Evolutionary conservation across 164 flowering plant genomes (phyloP).

Genomic region (Chloranthus sessilifolius): DNA sequence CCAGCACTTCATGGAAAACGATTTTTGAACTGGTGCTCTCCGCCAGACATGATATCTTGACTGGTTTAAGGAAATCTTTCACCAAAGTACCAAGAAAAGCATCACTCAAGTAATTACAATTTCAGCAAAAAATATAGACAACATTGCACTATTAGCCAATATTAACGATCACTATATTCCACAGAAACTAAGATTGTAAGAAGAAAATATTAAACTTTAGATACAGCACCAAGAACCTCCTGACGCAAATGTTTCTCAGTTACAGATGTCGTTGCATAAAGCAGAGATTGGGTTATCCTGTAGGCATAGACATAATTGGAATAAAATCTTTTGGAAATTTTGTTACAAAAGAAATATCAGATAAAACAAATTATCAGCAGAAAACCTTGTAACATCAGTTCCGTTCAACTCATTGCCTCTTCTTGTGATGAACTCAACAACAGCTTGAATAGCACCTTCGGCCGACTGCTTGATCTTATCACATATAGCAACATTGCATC

Average conservation of each 20-base stretch:
- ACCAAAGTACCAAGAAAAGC: slow-evolving; percentile 4
- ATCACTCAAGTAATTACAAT: neutral
- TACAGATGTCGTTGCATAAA: slow-evolving; percentile 65
- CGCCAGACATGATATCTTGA: slow-evolving; percentile 76
- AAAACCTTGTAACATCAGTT: slow-evolving; percentile 70
- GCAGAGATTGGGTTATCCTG: slow-evolving; percentile 91
- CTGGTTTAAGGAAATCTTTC: slow-evolving; percentile 31
- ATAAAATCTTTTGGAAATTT: slow-evolving; percentile 3
- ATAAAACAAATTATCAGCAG: neutral
- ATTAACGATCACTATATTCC: neutral
- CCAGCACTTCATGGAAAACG: slow-evolving; percentile 83
- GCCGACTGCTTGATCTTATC: slow-evolving; percentile 90
- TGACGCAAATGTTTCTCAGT: slow-evolving; percentile 81
- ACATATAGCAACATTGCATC: slow-evolving; percentile 73
- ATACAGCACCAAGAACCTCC: slow-evolving; percentile 91
- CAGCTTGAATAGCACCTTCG: slow-evolving; percentile 88
- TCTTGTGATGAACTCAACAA: slow-evolving; percentile 68
- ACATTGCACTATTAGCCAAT: neutral
- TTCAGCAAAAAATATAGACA: too few species aligned
- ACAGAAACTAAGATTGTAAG: neutral
- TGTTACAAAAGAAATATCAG: neutral
- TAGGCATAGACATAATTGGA: slow-evolving; percentile 11
- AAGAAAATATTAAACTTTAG: slow-evolving; percentile 25
- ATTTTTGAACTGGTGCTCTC: slow-evolving; percentile 65
- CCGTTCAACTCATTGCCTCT: slow-evolving; percentile 83